phyloP scores from a whole-genome alignment of 1,139 yeast genomes.

The Arxiozyma slooffiae region DNA sequence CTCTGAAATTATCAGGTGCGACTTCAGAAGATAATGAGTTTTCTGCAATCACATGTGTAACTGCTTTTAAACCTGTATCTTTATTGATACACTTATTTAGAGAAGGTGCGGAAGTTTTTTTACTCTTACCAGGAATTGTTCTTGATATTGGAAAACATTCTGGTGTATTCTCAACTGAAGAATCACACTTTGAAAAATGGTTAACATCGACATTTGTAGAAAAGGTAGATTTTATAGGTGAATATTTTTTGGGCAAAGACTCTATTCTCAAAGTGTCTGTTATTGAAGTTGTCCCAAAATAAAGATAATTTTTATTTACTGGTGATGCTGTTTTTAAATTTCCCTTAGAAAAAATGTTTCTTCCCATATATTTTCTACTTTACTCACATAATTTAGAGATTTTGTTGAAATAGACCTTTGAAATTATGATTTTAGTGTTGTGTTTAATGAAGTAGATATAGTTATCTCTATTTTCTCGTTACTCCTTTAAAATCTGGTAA shows the following conservation, averaged over 20 bases:
- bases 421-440: not conserved
- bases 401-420: conserved; percentile 2
- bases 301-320: conserved; percentile 17
- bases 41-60: not conserved
- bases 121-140: conserved; percentile 4
- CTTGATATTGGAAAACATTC: not conserved
- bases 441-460: not conserved
- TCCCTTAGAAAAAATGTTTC: conserved; percentile 3
- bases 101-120: conserved; percentile 16
- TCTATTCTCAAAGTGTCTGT: not conserved
- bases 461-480: conserved; percentile 10
- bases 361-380: not conserved
- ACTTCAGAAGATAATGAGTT: not conserved
- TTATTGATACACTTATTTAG: not conserved
- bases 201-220: not conserved
- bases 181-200: not conserved
- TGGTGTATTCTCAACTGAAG: not conserved
- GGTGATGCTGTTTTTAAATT: conserved; percentile 16
- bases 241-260: conserved; percentile 6
- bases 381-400: not conserved
- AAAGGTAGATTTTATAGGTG: not conserved
- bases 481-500: conserved; percentile 12
- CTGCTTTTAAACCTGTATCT: not conserved
- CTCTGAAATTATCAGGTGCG: not conserved
- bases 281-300: conserved; percentile 1